phyloP scores from a whole-genome alignment of 306 rosid genomes.

The Luffa aegyptiaca region DNA sequence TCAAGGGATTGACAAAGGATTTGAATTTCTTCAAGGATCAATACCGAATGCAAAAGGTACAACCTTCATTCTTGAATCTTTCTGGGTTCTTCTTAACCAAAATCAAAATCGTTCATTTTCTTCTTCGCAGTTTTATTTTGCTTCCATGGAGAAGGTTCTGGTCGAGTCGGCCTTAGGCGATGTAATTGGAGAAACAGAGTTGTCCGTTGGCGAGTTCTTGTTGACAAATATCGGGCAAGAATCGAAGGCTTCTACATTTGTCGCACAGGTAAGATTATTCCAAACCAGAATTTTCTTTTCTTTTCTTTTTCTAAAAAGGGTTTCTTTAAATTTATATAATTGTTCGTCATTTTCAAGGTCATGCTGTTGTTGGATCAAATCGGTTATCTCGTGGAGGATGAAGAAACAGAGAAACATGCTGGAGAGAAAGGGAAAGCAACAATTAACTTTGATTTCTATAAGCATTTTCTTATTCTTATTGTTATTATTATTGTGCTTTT shows the following conservation, averaged over 20 bases:
- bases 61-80: too few species aligned
- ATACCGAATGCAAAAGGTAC: conserved; percentile 25
- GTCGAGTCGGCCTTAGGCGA: conserved; percentile 50
- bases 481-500: background rate
- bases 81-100: background rate
- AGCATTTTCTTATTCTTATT: background rate
- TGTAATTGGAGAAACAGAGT: conserved; percentile 24
- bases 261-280: conserved; percentile 50
- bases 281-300: too few species aligned
- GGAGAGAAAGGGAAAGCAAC: too few species aligned
- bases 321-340: too few species aligned
- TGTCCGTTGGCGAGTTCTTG: conserved; percentile 35
- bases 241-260: conserved; percentile 38
- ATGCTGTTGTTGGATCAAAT: background rate
- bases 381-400: background rate
- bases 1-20: conserved; percentile 32
- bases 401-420: background rate
- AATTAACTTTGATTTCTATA: background rate
- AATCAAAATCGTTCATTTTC: background rate
- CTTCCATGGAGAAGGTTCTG: conserved; percentile 37
- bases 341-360: background rate
- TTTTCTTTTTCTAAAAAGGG: too few species aligned
- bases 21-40: conserved; percentile 24
- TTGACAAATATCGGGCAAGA: conserved; percentile 37
- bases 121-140: conserved; percentile 27